phyloP scores from a whole-genome alignment of 148 eudicot species.

The Vaccinium vitisidaea region DNA sequence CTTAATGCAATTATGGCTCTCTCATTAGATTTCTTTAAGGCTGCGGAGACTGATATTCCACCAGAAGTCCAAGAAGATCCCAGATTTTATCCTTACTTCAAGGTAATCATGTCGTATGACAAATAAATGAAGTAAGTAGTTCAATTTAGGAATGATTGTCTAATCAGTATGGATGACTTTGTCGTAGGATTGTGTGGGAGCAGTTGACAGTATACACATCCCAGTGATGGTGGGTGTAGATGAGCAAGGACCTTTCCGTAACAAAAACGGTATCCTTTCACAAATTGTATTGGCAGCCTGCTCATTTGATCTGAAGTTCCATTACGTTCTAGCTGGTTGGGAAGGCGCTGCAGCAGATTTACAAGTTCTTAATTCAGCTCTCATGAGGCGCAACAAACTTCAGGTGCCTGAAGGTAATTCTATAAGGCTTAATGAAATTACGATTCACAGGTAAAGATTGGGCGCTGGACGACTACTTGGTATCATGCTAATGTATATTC shows the following conservation, averaged over 20 bases:
- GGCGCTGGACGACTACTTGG: neutral
- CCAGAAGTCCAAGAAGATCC: constrained; percentile 39
- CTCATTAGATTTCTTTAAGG: constrained; percentile 38
- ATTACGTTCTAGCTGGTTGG: constrained; percentile 49
- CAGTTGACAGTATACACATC: constrained; percentile 40
- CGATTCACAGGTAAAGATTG: neutral
- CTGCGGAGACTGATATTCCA: constrained; percentile 28
- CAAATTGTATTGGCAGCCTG: constrained; percentile 44
- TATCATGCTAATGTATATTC: neutral
- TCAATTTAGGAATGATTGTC: constrained; percentile 8
- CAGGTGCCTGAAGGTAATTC: constrained; percentile 43
- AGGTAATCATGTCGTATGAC: constrained; percentile 20
- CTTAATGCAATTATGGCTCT: constrained; percentile 38
- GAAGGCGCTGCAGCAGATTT: constrained; percentile 45
- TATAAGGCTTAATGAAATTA: neutral
- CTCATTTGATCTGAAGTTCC: constrained; percentile 46
- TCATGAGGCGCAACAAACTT: constrained; percentile 36
- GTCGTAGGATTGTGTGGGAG: constrained; percentile 45
- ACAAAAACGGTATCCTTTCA: constrained; percentile 33
- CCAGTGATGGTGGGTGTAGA: constrained; percentile 40
- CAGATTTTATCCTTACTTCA: constrained; percentile 44
- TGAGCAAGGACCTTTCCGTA: constrained; percentile 49
- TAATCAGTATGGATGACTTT: constrained; percentile 11
- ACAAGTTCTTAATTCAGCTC: constrained; percentile 37
- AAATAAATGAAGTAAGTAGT: neutral